These are phyloP conservation scores for Angomonas ambiguus DNA, from an alignment of 208 protist species.

Conservation along the genomic window DNA sequence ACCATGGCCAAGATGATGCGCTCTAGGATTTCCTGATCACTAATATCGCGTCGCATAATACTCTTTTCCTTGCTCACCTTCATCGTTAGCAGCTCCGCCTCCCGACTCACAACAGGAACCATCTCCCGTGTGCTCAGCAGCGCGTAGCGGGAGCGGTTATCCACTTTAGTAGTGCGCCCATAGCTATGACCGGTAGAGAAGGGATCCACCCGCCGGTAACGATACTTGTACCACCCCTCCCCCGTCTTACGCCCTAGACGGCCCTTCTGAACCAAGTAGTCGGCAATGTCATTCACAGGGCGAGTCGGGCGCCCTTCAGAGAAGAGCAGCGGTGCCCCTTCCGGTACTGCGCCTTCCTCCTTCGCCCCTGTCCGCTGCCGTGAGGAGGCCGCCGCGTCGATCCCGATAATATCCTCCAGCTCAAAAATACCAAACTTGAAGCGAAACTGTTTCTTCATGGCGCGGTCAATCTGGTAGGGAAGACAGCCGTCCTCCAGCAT, in stretches of 20 bases:
- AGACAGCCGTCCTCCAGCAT: constrained; percentile 85
- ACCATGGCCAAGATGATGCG: constrained; percentile 81
- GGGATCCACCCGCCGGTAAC: neutral
- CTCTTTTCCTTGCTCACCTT: constrained; percentile 41
- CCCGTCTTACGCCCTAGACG: constrained; percentile 68
- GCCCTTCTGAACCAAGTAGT: constrained; percentile 43
- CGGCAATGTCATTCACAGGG: constrained; percentile 40
- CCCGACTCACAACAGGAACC: constrained; percentile 40
- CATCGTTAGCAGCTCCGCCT: constrained; percentile 48
- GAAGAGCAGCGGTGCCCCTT: neutral
- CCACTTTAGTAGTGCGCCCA: neutral
- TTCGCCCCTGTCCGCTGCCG: constrained; percentile 8
- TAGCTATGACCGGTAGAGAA: neutral
- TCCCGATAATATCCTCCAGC: constrained; percentile 79
- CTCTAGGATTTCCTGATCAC: constrained; percentile 82
- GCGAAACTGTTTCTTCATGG: constrained; percentile 50
- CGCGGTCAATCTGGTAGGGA: constrained; percentile 72
- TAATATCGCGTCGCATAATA: constrained; percentile 57
- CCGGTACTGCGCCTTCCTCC: neutral
- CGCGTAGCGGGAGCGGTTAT: constrained; percentile 14
- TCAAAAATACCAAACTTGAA: constrained; percentile 75
- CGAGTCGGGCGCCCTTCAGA: constrained; percentile 16
- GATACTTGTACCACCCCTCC: constrained; percentile 76
- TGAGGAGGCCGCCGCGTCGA: constrained; percentile 55
- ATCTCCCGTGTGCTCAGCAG: constrained; percentile 24